Evolutionary conservation across 2,329 filamentous ascomycete genomes (phyloP), one percentile per base, ranked within the genome.

Genomic region (Aspergillus fijiensis): DNA sequence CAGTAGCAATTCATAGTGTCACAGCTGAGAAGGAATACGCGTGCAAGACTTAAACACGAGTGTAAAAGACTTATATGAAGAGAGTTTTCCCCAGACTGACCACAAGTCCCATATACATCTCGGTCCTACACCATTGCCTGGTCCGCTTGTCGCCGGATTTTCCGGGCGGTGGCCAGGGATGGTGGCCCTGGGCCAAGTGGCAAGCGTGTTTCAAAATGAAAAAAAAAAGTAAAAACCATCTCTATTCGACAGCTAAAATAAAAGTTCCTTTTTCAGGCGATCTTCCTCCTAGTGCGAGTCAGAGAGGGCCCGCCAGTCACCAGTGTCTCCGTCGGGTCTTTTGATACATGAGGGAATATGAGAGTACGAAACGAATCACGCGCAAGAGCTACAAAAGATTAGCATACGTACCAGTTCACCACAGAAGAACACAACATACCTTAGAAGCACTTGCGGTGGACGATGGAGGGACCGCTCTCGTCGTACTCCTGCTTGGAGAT

Each of bases 401-500:
- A 16, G 27, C 27, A 49, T 12, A n/a, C 39, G 39, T 16, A 5
- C 39, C 39, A 16, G 14, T 45, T 11, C 25, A 48, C 23, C 11
- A 12, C 1, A 31, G 23, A 9, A 5, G 16, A n/a, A 1, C 27
- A 14, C 7, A 51, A 47, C 64, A 58, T 70, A 75, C 87, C 89
- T 96, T 96, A 97, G 90, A 97, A 97, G 91, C 94, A 97, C 92
- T 97, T 98, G 89, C 93, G 91, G 90, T 98, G 94, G 77, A 98
- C 94, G 79, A 98, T 98, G 78, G 93, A 97, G 76, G 94, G 95
- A 84, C 94, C 94, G 82, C 90, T 95, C 92, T 98, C 95, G 86
- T 99, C 95, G 89, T 98, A 98, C 87, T 98, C 94, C 86, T 99
- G 95, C 92, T 99, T 99, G 76, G 95, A 99, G 89, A 99, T 98